Conservation (phyloP, 495 filamentous ascomycete species). For the Alectoria sarmentosa region DNA sequence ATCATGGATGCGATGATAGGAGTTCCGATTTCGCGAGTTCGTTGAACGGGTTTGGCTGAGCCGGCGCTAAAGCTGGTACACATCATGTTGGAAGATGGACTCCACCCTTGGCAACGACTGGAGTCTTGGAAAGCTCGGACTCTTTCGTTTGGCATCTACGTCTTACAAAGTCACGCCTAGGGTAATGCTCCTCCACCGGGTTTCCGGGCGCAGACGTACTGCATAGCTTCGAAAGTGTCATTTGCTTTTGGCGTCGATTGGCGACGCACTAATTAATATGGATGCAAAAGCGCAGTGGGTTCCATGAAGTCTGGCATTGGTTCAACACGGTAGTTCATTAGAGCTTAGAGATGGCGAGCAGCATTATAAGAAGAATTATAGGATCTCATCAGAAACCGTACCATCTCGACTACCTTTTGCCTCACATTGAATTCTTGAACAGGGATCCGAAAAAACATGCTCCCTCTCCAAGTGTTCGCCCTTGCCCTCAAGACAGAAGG, state of each 20-base stretch:
- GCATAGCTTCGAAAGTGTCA: neutral
- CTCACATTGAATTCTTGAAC: no score
- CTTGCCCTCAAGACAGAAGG: no score
- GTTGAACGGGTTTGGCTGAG: neutral
- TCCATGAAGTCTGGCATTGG: neutral
- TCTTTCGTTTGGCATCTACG: neutral
- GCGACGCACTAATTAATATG: neutral
- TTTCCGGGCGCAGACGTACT: neutral
- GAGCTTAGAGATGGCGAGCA: neutral
- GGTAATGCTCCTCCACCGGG: no score
- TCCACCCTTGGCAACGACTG: neutral
- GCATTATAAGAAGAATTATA: neutral
- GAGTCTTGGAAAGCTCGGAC: neutral
- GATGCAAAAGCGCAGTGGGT: neutral
- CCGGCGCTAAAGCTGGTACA: neutral
- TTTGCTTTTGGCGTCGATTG: neutral
- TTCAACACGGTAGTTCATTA: neutral
- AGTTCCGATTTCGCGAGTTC: neutral
- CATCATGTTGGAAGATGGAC: neutral
- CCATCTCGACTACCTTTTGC: no score
- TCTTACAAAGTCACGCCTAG: no score
- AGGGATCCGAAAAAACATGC: no score
- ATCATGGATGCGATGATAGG: conserved; percentile 6
- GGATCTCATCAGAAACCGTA: no score
- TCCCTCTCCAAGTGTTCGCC: no score